These are phyloP conservation scores for Flaveria brownii DNA, from an alignment of 129 eudicot genomes.

Conservation along the genomic window DNA sequence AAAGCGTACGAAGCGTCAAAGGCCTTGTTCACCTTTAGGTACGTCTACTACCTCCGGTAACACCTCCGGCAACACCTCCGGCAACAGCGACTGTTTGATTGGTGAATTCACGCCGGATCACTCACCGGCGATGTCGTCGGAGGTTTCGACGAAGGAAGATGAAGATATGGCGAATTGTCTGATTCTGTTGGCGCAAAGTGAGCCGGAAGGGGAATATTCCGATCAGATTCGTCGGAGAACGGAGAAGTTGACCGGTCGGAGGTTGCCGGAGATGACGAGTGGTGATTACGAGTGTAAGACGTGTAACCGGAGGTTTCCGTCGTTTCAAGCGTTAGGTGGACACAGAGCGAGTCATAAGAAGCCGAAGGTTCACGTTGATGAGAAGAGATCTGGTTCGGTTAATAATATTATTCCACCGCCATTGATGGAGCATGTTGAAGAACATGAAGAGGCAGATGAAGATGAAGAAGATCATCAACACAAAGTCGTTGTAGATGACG, in stretches of 20 bases:
- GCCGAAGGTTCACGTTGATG: slow-evolving; percentile 43
- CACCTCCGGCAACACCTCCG: slow-evolving; percentile 24
- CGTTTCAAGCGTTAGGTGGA: slow-evolving; percentile 94
- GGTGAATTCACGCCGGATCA: slow-evolving; percentile 12
- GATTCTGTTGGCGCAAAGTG: slow-evolving; percentile 73
- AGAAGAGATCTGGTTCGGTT: slow-evolving; percentile 16
- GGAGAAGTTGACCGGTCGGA: slow-evolving; percentile 39
- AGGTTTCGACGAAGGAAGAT: slow-evolving; percentile 54
- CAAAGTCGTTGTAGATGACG: slow-evolving; percentile 26
- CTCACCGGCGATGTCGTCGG: slow-evolving; percentile 42
- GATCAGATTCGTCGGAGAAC: slow-evolving; percentile 23
- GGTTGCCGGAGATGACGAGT: slow-evolving; percentile 30
- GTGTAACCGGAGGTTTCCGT: slow-evolving; percentile 72
- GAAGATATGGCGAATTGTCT: slow-evolving; percentile 86
- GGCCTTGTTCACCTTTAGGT: slow-evolving; percentile 38
- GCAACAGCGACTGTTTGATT: slow-evolving; percentile 20
- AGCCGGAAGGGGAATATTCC: not conserved
- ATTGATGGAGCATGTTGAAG: slow-evolving; percentile 21
- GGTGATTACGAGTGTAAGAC: slow-evolving; percentile 76
- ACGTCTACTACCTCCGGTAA: slow-evolving; percentile 29
- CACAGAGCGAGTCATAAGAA: slow-evolving; percentile 90
- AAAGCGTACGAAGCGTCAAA: slow-evolving; percentile 66
- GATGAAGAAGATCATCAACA: not conserved
- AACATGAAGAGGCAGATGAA: not conserved
- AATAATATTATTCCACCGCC: slow-evolving; percentile 13